These are phyloP conservation scores for Jatropha curcas DNA, from an alignment of 345 rosid species.

Conservation along the genomic window DNA sequence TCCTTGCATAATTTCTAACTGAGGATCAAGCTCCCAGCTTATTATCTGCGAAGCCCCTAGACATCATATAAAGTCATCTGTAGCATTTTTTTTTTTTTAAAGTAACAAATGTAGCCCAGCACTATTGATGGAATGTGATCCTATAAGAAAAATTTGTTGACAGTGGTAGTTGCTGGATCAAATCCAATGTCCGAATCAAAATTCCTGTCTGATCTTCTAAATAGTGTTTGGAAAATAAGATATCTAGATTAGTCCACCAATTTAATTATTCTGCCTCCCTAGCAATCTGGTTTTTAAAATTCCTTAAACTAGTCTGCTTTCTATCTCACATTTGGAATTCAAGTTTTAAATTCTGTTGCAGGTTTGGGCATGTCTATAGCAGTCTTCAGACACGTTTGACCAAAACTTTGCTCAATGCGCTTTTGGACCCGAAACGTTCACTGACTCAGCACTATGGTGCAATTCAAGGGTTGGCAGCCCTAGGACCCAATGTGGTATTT, in stretches of 20 bases:
- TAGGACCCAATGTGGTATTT: slow-evolving; percentile 87
- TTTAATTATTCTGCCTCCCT: slow-evolving; percentile 9
- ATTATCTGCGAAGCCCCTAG: not conserved
- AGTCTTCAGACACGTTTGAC: slow-evolving; percentile 92
- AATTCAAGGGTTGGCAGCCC: slow-evolving; percentile 86
- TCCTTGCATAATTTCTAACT: not conserved
- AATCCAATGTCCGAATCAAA: too few species aligned
- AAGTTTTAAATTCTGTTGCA: slow-evolving; percentile 35
- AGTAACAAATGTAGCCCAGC: not conserved
- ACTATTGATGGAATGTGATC: not conserved
- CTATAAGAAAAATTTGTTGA: not conserved
- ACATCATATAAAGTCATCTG: not conserved
- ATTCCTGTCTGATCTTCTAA: not conserved
- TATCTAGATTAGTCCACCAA: not conserved
- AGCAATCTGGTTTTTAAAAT: not conserved
- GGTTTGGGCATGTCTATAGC: slow-evolving; percentile 75
- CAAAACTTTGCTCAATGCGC: slow-evolving; percentile 79
- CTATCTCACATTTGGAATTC: not conserved
- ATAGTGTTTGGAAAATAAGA: slow-evolving; percentile 2
- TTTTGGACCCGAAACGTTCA: slow-evolving; percentile 82
- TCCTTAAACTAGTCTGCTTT: slow-evolving; percentile 1
- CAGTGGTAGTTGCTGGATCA: not conserved
- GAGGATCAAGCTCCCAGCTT: not conserved
- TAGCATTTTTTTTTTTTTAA: not conserved
- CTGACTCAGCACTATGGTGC: slow-evolving; percentile 97